Base-by-base conservation (phyloP, 305 asterid species). In the Euphrasia arctica region DNA sequence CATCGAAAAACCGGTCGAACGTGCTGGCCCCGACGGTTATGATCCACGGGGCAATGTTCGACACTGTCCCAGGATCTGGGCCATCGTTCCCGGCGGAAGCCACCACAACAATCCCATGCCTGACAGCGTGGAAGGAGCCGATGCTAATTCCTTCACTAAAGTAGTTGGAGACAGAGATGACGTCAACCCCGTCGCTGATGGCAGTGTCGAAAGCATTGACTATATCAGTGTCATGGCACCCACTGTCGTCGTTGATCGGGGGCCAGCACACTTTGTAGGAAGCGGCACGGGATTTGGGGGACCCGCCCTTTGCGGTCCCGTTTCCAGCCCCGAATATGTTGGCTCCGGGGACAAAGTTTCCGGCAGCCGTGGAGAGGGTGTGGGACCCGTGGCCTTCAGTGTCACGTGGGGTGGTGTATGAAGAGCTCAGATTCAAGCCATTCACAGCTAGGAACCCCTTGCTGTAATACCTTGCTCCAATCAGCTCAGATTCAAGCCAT, bases 391-490 rank as follows among this genome's bases (percentile, higher is more conserved):
- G 60, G 41, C 60, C 60, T 2, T 55, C 22, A 9, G 6, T 3
- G 18, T 55, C 60, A 18, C 60, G 60, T 1, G 60, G 5, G 9
- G 39, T 12, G 8, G 11, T 4, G 42, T 9, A 55, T 2, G 60
- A 55, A 9, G 15, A 55, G 18, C 27, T 55, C 9, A 55, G 42
- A 0, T 28, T 11, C 2, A 9, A 1, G 34, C 60, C 60, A 2
- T 7, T 2, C 22, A 4, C 5, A 2, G 42, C 18, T 2, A 4
- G 42, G 42, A 28, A 55, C 22, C 60, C 60, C 8, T 55, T 55
- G 60, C 29, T 55, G 60, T 11, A 55, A 41, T 55, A 55, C 14
- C 60, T 55, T 1, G 60, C 60, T 12, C 60, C 60, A 55, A 55
- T 55, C 42, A 55, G 60, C 6, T 18, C 22, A 18, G 22, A 18